A percentile compares a stretch with the other conserved stretches of the same genome.
Conservation (phyloP, 2,329 filamentous ascomycete genomes). For the Cladosporium oxysporum region DNA sequence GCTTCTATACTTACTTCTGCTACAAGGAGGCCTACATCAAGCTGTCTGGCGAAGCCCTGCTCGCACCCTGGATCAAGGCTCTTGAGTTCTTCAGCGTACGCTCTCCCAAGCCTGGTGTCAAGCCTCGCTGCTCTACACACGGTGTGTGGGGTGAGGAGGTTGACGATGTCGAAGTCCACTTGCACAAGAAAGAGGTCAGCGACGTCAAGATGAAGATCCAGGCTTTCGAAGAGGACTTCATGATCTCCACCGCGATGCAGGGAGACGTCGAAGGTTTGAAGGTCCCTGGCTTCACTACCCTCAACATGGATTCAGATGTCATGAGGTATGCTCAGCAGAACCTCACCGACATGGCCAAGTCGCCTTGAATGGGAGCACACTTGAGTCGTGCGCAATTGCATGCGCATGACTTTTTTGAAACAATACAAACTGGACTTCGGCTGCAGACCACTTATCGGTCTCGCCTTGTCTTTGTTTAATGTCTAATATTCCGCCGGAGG, state of each 20-base stretch:
- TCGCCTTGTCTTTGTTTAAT: constrained; percentile 15
- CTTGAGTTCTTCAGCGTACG: constrained; percentile 68
- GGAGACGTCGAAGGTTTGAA: constrained; percentile 34
- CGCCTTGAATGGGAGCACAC: neutral
- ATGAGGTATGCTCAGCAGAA: constrained; percentile 32
- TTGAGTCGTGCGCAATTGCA: neutral
- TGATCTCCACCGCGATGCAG: constrained; percentile 58
- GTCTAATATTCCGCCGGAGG: constrained; percentile 9
- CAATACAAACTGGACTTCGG: constrained; percentile 11
- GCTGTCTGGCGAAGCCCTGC: constrained; percentile 75
- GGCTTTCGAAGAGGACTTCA: constrained; percentile 59
- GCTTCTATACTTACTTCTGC: constrained; percentile 78
- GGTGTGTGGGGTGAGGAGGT: constrained; percentile 51
- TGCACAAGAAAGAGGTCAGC: constrained; percentile 49
- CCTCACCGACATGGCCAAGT: constrained; percentile 17
- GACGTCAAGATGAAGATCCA: constrained; percentile 60
- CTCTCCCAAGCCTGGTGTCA: constrained; percentile 52
- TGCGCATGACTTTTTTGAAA: neutral
- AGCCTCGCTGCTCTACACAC: constrained; percentile 45
- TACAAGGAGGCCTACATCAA: constrained; percentile 81
- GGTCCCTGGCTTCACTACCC: constrained; percentile 36
- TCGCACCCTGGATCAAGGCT: constrained; percentile 70
- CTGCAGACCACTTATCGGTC: constrained; percentile 4
- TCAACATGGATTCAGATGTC: constrained; percentile 35
- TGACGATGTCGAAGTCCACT: constrained; percentile 52